Conservation (phyloP, 768 basidiomycete species). For the Saitozyma sp. region DNA sequence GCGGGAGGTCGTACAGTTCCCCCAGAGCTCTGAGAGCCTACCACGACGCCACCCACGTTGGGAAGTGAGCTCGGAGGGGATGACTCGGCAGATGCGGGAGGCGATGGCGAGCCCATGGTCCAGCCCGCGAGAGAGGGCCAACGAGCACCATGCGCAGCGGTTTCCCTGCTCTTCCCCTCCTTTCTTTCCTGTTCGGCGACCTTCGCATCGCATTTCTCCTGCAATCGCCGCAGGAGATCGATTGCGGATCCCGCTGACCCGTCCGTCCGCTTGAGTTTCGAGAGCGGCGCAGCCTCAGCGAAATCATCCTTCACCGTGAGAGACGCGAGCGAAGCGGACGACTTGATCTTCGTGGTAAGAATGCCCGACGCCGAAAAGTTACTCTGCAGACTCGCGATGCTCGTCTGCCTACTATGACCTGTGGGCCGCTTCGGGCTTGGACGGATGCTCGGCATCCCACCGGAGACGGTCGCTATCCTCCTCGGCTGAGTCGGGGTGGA, state of each 20-base stretch:
- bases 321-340: slow-evolving; percentile 20
- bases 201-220: slow-evolving; percentile 15
- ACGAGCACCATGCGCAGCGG: background rate
- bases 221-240: slow-evolving; percentile 13
- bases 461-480: no score
- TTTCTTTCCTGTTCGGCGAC: background rate
- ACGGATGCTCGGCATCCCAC: no score
- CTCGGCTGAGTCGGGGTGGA: no score
- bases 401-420: no score
- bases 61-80: background rate
- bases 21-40: no score
- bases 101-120: slow-evolving; percentile 2
- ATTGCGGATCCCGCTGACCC: background rate
- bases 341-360: slow-evolving; percentile 10
- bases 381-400: no score
- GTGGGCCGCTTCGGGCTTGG: no score
- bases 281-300: no score
- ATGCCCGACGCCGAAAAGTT: background rate
- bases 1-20: no score
- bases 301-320: slow-evolving; percentile 7
- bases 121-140: slow-evolving; percentile 10
- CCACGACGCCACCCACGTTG: background rate
- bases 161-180: background rate
- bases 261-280: no score
- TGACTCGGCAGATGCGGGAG: background rate